Evolutionary conservation across 768 basidiomycete species (phyloP), one percentile per base, ranked within the genome.

Genomic region (Termitomyces sp.): DNA sequence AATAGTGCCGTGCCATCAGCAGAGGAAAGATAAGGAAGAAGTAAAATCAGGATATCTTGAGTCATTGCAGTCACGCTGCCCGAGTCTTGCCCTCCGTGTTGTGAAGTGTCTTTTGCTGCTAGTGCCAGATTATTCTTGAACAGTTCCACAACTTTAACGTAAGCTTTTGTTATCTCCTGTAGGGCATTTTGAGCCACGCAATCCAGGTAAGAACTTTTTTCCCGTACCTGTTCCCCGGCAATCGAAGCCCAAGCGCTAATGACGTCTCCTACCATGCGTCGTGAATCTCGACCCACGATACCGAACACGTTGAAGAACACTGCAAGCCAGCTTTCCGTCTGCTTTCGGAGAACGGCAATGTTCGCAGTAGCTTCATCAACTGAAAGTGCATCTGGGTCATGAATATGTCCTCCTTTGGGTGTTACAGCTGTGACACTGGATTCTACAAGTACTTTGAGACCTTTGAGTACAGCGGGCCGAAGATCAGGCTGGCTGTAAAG

Each of bases 251-350:
- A 99, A n/a, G 81, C 79, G 15, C 79, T 83, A 65, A 98, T 90
- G 45, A 92, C 92, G 54, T 94, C 93, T 20, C 94, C 92, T 16
- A 98, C 85, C 73, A 85, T 78, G 8, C 85, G 84, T 52, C 90
- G 77, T 33, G 73, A 77, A 60, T 97, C 94, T 51, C 84, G 79
- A n/a, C 81, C 83, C 33, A 90, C 84, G 59, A 82, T 92, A 57
- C 89, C 83, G 72, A 96, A 98, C n/a, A 99, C 88, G 68, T 99
- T 99, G 78, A 98, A 94, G 46, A 97, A 77, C 5, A 98, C 94
- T 0, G 93, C 87, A 34, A 98, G 82, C 89, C 97, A 95, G 66
- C 93, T 97, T 69, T 94, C 90, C 0, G 82, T 87, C 67, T 98
- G 89, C 0, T 78, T 79, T 42, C 81, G 83, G 55, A 98, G 76